Evolutionary conservation across 139 green algal species (phyloP), one percentile per base, ranked within the genome.

Genomic region (Micractinium sp.): DNA sequence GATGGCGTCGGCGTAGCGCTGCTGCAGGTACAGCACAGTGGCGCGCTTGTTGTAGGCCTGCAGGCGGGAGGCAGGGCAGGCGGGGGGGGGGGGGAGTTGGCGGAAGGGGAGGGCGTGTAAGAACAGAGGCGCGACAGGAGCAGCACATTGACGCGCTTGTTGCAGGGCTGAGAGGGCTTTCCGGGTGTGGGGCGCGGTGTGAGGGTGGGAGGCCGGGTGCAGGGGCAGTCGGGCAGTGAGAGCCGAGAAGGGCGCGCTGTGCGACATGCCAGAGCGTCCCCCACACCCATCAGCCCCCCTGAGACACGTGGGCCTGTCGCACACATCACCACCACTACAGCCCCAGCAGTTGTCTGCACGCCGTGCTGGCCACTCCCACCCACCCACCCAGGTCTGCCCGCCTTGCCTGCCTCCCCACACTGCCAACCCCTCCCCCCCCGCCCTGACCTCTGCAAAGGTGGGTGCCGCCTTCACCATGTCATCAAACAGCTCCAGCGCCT

Each of bases 131-230:
- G 67, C 12, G 25, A 22, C 1, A 31, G 67, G n/a, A 73, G 63
- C 63, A 73, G 74, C 71, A 77, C 71, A 0, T 94, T 97, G n/a
- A 93, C 95, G 22, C 93, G 92, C 91, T 97, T 97, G 92, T 97
- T 97, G 94, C 96, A 86, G 47, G 47, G 47, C 47, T 56, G 47
- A 9, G 47, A 56, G 47, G 47, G 47, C 7, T 5, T 16, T 56
- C 47, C 9, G 47, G 47, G 47, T 56, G 47, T 56, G 47, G 47
- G 47, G 47, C 47, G 7, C 47, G 47, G 47, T n/a, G 47, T 56
- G 47, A 5, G 47, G 47, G 5, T 56, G 5, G 47, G 47, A 5
- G 47, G 47, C 47, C 5, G 47, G 47, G 47, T 56, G 47, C 47
- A 56, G 47, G 47, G 47, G 47, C 5, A 56, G 47, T 9, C 47